Base-by-base conservation (phyloP, 2,329 filamentous ascomycete genomes). In the Verticillium nubilum region DNA sequence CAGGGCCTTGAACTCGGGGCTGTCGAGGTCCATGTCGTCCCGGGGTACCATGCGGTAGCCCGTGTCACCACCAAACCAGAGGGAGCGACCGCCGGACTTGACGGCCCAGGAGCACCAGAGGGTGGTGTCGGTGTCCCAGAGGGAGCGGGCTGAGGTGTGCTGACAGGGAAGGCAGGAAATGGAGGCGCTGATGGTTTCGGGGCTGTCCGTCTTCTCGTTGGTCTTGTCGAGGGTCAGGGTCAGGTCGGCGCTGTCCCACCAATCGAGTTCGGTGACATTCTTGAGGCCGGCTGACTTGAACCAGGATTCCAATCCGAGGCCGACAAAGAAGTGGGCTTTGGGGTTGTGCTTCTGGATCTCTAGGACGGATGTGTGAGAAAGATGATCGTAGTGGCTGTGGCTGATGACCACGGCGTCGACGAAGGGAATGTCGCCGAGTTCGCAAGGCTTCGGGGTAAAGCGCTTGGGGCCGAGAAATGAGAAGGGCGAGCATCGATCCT, bases 341-440 rank as follows among this genome's bases (percentile, higher is more conserved):
- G 92, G 92, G 68, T 95, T 87, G 57, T 83, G 79, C 65, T 85
- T 81, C 58, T 86, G 80, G 58, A 97, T 82, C 66, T 91, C 85
- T 62, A 83, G 80, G 25, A 96, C 83, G 0, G 89, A 92, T 0
- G 86, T 82, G 67, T 92, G 86, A 1, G 90, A 94, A 13, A 98
- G 79, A 70, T 97, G 94, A 73, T 97, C 94, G 72, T 97, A 97
- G 75, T 97, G 94, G 67, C 88, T 92, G 74, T 97, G 93, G 19
- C 87, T 91, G 66, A 97, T 96, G 58, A 95, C 78, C 10, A 91
- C 89, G 28, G 87, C 85, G 67, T 95, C 90, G 52, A 93, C 83
- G 59, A 81, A 74, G 9, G 93, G 93, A 3, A 97, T 83, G 64
- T 96, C 91, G 56, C 84, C 80, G 63, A 96, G 84, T 58, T 87